Conservation (phyloP, 2,329 filamentous ascomycete genomes). For the Nothopassalora personata region DNA sequence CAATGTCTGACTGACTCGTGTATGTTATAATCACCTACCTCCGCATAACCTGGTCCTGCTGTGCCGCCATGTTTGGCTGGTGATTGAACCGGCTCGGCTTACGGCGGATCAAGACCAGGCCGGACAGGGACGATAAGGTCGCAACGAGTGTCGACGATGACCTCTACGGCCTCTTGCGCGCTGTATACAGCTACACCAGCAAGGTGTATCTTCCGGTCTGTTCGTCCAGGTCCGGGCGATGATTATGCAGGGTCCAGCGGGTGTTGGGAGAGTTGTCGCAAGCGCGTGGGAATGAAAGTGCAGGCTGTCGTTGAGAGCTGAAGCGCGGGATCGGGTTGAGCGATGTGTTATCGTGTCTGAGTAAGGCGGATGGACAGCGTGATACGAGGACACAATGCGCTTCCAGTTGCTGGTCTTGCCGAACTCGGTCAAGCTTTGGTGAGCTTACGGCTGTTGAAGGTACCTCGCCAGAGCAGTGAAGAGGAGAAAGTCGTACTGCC, state of each 20-base stretch:
- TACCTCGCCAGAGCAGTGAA: background rate
- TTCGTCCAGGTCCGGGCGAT: background rate
- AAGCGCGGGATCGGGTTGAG: background rate
- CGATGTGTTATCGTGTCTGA: background rate
- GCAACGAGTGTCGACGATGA: background rate
- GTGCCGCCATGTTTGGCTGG: conserved; percentile 29
- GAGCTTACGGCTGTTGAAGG: background rate
- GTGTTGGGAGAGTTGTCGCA: background rate
- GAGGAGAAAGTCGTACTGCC: background rate
- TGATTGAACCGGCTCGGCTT: conserved; percentile 1
- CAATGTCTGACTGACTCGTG: conserved; percentile 10
- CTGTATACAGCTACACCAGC: background rate
- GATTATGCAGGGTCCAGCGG: conserved; percentile 3
- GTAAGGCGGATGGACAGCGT: background rate
- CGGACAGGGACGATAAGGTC: background rate
- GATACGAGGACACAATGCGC: background rate
- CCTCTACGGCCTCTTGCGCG: background rate
- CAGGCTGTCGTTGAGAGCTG: background rate
- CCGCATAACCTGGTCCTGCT: conserved; percentile 36
- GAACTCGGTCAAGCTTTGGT: background rate
- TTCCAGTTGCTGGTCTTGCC: background rate
- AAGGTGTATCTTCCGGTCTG: background rate
- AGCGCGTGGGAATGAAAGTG: background rate
- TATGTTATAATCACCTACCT: conserved; percentile 24
- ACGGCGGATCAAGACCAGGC: background rate